A percentile compares a stretch with the other conserved stretches of the same genome.
Conservation (phyloP, 2,329 filamentous ascomycete genomes). For the Pseudogymnoascus verrucosus region DNA sequence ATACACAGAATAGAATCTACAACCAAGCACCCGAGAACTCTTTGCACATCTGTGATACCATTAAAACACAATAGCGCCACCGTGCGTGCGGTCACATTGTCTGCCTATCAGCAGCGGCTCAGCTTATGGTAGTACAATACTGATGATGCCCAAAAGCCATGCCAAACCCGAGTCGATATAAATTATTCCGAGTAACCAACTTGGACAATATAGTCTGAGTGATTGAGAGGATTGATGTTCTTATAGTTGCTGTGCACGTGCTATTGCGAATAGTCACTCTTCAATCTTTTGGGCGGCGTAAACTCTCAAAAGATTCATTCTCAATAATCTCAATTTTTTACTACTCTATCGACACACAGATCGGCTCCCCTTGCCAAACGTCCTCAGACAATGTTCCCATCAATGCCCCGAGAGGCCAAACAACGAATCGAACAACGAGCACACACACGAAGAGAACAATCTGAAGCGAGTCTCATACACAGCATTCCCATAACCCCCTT, state of each 20-base stretch:
- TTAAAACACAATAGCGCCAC: not conserved
- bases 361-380: not conserved
- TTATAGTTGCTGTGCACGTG: not conserved
- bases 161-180: not conserved
- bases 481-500: constrained; percentile 4
- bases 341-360: constrained; percentile 4
- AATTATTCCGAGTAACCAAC: not conserved
- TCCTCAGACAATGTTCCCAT: not conserved
- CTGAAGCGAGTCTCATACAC: constrained; percentile 5
- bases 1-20: not conserved
- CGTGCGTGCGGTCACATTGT: not conserved
- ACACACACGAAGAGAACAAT: constrained; percentile 7
- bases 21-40: not conserved
- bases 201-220: not conserved
- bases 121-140: not conserved
- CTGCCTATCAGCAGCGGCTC: not conserved
- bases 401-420: constrained; percentile 3
- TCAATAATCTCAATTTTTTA: not conserved
- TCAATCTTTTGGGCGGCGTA: not conserved
- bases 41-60: not conserved
- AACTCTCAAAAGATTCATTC: not conserved
- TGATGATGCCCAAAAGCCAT: not conserved
- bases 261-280: not conserved
- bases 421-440: constrained; percentile 5
- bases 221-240: not conserved